Percentiles rank a stretch among this genome's conserved stretches.
Conservation (phyloP, 345 rosid species). For the Clausena lansium region DNA sequence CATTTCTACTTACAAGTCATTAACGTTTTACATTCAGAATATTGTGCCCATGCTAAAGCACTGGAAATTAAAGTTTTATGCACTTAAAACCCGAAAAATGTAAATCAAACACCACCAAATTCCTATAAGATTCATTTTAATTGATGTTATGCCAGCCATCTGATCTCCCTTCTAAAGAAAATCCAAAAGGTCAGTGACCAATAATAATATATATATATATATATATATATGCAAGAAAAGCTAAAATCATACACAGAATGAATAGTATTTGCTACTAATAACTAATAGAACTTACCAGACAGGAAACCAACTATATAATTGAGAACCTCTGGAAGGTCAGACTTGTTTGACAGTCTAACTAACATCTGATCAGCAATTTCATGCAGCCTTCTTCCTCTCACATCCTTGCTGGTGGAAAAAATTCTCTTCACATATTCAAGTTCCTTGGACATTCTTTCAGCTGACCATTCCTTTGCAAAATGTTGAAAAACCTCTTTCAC, state of each 20-base stretch:
- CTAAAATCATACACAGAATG: background rate
- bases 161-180: background rate
- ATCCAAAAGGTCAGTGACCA: background rate
- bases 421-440: constrained; percentile 87
- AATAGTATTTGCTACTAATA: background rate
- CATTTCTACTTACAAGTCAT: background rate
- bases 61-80: background rate
- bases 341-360: constrained; percentile 56
- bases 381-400: constrained; percentile 73
- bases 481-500: constrained; percentile 90
- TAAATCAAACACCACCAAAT: background rate
- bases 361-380: constrained; percentile 71
- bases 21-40: background rate
- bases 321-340: constrained; percentile 63
- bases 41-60: background rate
- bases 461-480: constrained; percentile 78
- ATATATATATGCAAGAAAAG: background rate
- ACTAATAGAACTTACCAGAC: constrained; percentile 47
- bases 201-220: background rate
- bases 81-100: background rate
- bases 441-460: constrained; percentile 66
- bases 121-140: background rate
- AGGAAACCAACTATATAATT: constrained; percentile 55
- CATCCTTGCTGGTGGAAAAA: constrained; percentile 76
- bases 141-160: background rate